Evolutionary conservation across 2,329 filamentous ascomycete genomes (phyloP).

Genomic region (Cladosporium sp.): DNA sequence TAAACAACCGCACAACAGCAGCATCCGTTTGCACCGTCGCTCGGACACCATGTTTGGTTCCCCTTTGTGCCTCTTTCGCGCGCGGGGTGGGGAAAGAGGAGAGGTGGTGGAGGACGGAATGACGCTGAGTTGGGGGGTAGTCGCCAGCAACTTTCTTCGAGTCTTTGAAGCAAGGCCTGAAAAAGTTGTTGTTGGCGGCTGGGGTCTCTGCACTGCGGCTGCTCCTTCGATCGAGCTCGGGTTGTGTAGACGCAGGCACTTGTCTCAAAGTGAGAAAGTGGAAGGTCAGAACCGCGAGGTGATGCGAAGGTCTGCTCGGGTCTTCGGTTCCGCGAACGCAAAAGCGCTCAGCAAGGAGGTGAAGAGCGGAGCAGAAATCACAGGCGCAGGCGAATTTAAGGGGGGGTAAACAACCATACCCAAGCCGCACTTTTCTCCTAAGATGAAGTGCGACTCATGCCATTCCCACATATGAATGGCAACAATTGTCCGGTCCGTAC

Average conservation of each 20-base stretch:
- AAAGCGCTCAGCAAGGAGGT: slow-evolving; percentile 12
- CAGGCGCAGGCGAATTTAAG: slow-evolving; percentile 11
- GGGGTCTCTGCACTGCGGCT: slow-evolving; percentile 18
- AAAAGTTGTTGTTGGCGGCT: slow-evolving; percentile 21
- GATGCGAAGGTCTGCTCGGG: slow-evolving; percentile 18
- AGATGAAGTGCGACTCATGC: slow-evolving; percentile 31
- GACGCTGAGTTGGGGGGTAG: slow-evolving; percentile 11
- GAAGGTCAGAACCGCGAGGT: slow-evolving; percentile 22
- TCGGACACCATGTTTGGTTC: slow-evolving; percentile 5
- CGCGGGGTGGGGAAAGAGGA: slow-evolving; percentile 3
- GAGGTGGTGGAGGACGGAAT: slow-evolving; percentile 12
- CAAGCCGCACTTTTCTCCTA: slow-evolving; percentile 29
- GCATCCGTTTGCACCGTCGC: slow-evolving; percentile 22
- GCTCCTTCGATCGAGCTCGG: slow-evolving; percentile 20
- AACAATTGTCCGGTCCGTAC: slow-evolving; percentile 33
- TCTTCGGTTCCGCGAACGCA: slow-evolving; percentile 13
- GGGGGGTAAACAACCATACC: slow-evolving; percentile 27
- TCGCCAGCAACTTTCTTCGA: background rate
- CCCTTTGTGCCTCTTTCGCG: slow-evolving; percentile 4
- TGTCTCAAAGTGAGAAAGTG: slow-evolving; percentile 13
- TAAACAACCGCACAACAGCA: slow-evolving; percentile 29
- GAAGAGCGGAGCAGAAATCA: slow-evolving; percentile 11
- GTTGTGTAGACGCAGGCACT: slow-evolving; percentile 19
- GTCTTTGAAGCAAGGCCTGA: slow-evolving; percentile 21
- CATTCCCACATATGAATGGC: slow-evolving; percentile 25